A percentile compares a stretch with the other conserved stretches of the same genome.
phyloP scores from a whole-genome alignment of 805 yeast species.

The Candida multigemmis region DNA sequence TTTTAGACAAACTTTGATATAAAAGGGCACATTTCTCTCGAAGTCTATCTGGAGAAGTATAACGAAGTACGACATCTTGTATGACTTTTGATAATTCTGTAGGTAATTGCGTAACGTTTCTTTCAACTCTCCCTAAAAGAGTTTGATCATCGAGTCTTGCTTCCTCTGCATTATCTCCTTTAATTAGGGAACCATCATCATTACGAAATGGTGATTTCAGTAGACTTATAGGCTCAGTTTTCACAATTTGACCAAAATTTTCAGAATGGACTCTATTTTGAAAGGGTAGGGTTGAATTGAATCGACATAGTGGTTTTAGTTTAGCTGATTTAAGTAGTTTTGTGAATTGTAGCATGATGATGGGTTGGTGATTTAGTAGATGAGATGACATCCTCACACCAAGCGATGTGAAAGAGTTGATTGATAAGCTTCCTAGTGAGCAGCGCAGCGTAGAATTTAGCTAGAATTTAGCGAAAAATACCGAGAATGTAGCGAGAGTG shows the following conservation, averaged over 20 bases:
- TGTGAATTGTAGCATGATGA: too few species aligned
- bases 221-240: slow-evolving; percentile 1
- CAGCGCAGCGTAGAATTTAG: too few species aligned
- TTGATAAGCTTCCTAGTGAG: too few species aligned
- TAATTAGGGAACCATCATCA: slow-evolving; percentile 29
- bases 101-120: slow-evolving; percentile 49
- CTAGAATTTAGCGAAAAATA: too few species aligned
- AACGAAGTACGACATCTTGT: slow-evolving; percentile 50
- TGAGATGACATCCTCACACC: too few species aligned
- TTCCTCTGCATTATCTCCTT: slow-evolving; percentile 37
- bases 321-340: too few species aligned
- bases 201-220: slow-evolving; percentile 24
- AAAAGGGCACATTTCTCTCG: slow-evolving; percentile 53
- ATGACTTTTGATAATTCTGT: slow-evolving; percentile 46
- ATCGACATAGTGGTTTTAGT: not conserved
- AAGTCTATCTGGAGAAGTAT: slow-evolving; percentile 55
- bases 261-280: slow-evolving; percentile 13
- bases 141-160: slow-evolving; percentile 56
- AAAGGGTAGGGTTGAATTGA: slow-evolving; percentile 8
- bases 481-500: too few species aligned
- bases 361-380: too few species aligned
- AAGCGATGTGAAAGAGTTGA: too few species aligned
- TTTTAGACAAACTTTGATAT: slow-evolving; percentile 41
- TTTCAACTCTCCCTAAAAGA: slow-evolving; percentile 43
- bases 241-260: slow-evolving; percentile 3